A percentile compares a stretch with the other conserved stretches of the same genome.
These are phyloP conservation scores for Chlamydomonas sp. DNA, from an alignment of 139 green algal species.

Conservation along the genomic window DNA sequence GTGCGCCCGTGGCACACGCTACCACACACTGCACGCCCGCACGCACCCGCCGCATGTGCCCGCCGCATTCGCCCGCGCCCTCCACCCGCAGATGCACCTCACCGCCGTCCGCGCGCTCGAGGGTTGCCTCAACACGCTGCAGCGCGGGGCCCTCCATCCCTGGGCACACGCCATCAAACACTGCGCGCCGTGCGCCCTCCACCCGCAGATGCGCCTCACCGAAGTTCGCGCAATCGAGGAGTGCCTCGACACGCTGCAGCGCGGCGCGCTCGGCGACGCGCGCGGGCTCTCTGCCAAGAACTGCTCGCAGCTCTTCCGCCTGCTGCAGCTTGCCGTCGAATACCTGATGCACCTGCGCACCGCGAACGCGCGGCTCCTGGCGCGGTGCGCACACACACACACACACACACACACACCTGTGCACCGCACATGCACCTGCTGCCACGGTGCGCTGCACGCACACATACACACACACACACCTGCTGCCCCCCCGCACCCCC, in stretches of 20 bases:
- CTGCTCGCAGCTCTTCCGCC: constrained; percentile 38
- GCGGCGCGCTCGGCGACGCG: constrained; percentile 17
- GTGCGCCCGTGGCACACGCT: background rate
- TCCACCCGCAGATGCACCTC: constrained; percentile 19
- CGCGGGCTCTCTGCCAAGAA: constrained; percentile 21
- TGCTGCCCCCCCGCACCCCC: too few relatives aligned
- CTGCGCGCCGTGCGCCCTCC: too few relatives aligned
- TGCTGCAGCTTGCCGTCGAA: constrained; percentile 40
- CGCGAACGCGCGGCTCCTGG: constrained; percentile 27
- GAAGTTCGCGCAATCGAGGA: constrained; percentile 36
- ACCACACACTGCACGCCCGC: background rate
- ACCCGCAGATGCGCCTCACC: constrained; percentile 30
- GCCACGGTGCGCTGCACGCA: too few relatives aligned
- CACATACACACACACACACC: too few relatives aligned
- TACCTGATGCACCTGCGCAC: constrained; percentile 35
- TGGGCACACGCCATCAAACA: too few relatives aligned
- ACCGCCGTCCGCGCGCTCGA: constrained; percentile 29
- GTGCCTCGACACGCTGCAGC: constrained; percentile 33
- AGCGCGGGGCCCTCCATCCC: constrained; percentile 11
- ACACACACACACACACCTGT: too few relatives aligned
- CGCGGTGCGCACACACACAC: too few relatives aligned
- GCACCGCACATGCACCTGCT: too few relatives aligned
- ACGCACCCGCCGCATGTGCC: background rate
- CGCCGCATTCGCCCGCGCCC: background rate
- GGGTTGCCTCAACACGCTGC: constrained; percentile 28